Conservation (phyloP, 495 filamentous ascomycete genomes). For the Daldinia childiae region DNA sequence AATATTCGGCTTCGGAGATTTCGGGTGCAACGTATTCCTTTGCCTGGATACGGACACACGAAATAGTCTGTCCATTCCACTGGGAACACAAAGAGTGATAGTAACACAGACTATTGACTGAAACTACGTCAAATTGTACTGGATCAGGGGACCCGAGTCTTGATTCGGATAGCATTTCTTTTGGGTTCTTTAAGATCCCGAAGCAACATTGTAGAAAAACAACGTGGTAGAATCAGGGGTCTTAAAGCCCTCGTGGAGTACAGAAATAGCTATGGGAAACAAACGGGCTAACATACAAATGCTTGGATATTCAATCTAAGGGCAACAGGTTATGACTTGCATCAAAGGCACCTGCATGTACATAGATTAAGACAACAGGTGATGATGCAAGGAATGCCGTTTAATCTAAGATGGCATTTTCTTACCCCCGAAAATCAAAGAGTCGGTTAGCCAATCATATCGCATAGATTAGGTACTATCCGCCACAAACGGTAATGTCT, state of each 20-base stretch:
- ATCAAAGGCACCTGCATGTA: neutral
- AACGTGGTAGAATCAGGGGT: neutral
- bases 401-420: slow-evolving; percentile 4
- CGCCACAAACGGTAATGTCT: slow-evolving; percentile 45
- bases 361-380: neutral
- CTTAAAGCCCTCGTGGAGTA: neutral
- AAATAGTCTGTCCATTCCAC: no score
- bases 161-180: neutral
- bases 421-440: neutral
- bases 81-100: neutral
- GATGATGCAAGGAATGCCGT: slow-evolving; percentile 4
- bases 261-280: neutral
- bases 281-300: neutral
- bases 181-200: slow-evolving; percentile 16
- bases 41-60: neutral
- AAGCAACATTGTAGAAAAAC: slow-evolving; percentile 6
- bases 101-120: neutral
- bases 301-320: neutral
- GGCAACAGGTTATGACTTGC: neutral
- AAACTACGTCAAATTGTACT: slow-evolving; percentile 15
- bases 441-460: slow-evolving; percentile 33
- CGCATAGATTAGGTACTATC: neutral
- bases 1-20: neutral
- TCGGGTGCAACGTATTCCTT: neutral
- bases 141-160: slow-evolving; percentile 26